Evolutionary conservation across 225 moss, liverwort and hornwort species (phyloP), one percentile per base, ranked within the genome.

Genomic region (Sphagnum contortum): DNA sequence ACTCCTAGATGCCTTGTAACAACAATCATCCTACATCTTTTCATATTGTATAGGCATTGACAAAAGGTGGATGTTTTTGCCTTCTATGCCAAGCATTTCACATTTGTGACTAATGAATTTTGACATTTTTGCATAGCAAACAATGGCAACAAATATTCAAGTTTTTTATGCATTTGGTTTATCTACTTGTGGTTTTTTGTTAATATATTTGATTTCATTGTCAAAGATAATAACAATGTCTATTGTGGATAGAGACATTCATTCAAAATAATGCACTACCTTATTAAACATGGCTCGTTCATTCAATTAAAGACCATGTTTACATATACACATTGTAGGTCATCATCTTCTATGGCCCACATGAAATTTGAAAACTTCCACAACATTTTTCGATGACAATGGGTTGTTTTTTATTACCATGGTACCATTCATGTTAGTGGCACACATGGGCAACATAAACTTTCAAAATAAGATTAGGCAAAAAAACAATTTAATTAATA

Each of bases 361-460:
- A n/a, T n/a, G n/a, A n/a, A n/a, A n/a, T n/a, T n/a, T n/a, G n/a
- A n/a, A n/a, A n/a, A n/a, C n/a, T n/a, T n/a, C n/a, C n/a, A 79
- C 79, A 64, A 78, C 79, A 11, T 70, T 73, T 61, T 68, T 83
- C 49, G 79, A 83, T 62, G 79, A 79, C 74, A 83, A 83, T 69
- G 79, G 79, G 48, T 74, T 83, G 79, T 79, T 71, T 79, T 75
- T 49, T 75, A 76, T n/a, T n/a, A 45, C 80, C 79, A 70, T 80
- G 94, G 48, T 95, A 95, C 73, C 88, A 91, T 57, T 95, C 94
- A 53, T 91, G 91, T 73, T 89, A 91, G 70, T 95, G 94, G 94
- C 77, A 91, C 54, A 83, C 89, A 8, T 95, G 94, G 94, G 94
- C 83, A 12, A 82, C 91, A 5, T 95, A 89, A n/a, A n/a, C n/a